These are phyloP conservation scores for Crinitomyces ghanaensis DNA, from an alignment of 805 yeast genomes.

Conservation along the genomic window DNA sequence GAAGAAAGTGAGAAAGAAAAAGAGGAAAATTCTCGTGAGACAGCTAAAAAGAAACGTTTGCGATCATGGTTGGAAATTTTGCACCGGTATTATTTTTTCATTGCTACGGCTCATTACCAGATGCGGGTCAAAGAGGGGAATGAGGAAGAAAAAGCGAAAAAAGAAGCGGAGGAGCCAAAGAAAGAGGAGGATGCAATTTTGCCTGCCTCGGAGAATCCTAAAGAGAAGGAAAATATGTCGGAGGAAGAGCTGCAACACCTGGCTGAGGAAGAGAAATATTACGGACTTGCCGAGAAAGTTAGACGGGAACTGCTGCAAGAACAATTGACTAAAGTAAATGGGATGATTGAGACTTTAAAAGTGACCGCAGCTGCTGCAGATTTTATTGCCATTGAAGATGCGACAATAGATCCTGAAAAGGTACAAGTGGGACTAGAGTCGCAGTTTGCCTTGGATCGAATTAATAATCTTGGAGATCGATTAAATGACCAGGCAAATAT, in stretches of 20 bases:
- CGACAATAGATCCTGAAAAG: constrained; percentile 12
- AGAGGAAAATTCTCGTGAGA: constrained; percentile 3
- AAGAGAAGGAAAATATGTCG: constrained; percentile 7
- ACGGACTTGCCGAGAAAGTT: constrained; percentile 50
- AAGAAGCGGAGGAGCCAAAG: too few species aligned
- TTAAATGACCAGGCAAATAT: constrained; percentile 42
- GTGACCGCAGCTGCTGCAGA: constrained; percentile 11
- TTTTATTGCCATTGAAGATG: constrained; percentile 17
- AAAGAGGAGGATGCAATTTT: neutral
- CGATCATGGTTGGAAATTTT: constrained; percentile 47
- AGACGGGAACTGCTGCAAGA: constrained; percentile 42
- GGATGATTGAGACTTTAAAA: constrained; percentile 6
- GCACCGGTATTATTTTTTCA: constrained; percentile 68
- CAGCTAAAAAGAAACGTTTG: constrained; percentile 7
- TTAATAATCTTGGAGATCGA: constrained; percentile 13
- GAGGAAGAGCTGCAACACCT: constrained; percentile 24
- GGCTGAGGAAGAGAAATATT: constrained; percentile 39
- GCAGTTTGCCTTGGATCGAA: constrained; percentile 7
- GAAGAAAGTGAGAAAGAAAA: constrained; percentile 2
- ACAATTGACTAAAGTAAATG: constrained; percentile 21
- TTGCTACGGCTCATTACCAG: constrained; percentile 66
- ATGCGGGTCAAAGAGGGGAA: constrained; percentile 23
- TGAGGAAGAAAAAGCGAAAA: constrained; percentile 13
- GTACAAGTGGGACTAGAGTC: constrained; percentile 14
- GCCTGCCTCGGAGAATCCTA: neutral